These are phyloP conservation scores for Notholithocarpus densiflorus DNA, from an alignment of 306 rosid genomes.

Conservation along the genomic window DNA sequence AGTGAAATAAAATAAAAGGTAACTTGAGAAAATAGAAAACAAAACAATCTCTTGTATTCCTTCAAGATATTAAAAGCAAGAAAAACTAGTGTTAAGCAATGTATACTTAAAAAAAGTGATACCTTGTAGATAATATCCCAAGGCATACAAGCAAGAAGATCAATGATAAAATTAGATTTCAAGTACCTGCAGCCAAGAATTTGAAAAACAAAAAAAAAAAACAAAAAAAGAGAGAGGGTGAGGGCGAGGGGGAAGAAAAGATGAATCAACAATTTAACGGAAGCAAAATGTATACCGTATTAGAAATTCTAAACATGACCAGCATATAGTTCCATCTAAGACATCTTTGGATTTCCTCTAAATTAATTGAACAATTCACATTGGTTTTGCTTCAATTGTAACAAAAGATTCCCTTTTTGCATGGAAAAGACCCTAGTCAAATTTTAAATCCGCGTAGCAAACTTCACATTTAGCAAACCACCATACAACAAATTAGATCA, in stretches of 20 bases:
- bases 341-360: neutral
- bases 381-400: no score
- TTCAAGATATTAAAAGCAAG: neutral
- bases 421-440: no score
- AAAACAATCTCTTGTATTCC: neutral
- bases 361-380: no score
- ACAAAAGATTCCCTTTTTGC: no score
- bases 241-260: neutral
- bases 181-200: slow-evolving; percentile 58
- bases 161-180: slow-evolving; percentile 65
- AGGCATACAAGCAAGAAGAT: slow-evolving; percentile 85
- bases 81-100: slow-evolving; percentile 1
- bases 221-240: no score
- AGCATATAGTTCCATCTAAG: neutral
- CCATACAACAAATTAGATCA: neutral
- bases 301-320: neutral
- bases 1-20: neutral
- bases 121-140: slow-evolving; percentile 96
- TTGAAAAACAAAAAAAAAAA: neutral
- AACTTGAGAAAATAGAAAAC: neutral
- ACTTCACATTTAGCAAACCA: neutral
- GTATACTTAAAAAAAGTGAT: slow-evolving; percentile 12
- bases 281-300: slow-evolving; percentile 1
- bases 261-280: neutral
- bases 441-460: neutral